A percentile compares a stretch with the other conserved stretches of the same genome.
Evolutionary conservation across 768 basidiomycete species (phyloP).

Genomic region (Tulasnella sp.): DNA sequence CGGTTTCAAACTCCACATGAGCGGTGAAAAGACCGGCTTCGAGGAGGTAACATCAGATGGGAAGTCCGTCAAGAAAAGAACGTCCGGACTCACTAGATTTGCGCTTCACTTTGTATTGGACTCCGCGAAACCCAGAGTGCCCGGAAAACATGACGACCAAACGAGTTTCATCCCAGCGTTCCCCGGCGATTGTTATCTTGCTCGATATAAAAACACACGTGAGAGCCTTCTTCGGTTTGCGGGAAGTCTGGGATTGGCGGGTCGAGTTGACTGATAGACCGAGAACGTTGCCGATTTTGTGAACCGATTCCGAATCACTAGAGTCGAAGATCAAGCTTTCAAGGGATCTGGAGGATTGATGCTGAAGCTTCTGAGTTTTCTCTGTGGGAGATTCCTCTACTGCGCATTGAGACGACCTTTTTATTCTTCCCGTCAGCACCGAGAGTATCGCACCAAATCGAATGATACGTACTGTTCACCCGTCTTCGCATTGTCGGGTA

Average conservation of each 20-base stretch:
- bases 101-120: background rate
- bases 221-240: background rate
- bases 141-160: background rate
- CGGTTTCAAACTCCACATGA: background rate
- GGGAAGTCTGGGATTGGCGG: background rate
- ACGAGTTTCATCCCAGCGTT: background rate
- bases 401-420: background rate
- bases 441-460: background rate
- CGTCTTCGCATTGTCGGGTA: background rate
- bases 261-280: background rate
- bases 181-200: background rate
- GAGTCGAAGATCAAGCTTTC: background rate
- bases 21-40: background rate
- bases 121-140: background rate
- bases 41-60: background rate
- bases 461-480: background rate
- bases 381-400: background rate
- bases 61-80: background rate
- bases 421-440: background rate
- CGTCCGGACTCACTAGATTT: background rate
- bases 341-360: background rate
- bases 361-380: background rate
- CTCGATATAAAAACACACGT: background rate
- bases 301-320: background rate
- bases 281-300: background rate